phyloP scores from a whole-genome alignment of 192 early-diverging fungal species.

The Backusella mclennaniae region DNA sequence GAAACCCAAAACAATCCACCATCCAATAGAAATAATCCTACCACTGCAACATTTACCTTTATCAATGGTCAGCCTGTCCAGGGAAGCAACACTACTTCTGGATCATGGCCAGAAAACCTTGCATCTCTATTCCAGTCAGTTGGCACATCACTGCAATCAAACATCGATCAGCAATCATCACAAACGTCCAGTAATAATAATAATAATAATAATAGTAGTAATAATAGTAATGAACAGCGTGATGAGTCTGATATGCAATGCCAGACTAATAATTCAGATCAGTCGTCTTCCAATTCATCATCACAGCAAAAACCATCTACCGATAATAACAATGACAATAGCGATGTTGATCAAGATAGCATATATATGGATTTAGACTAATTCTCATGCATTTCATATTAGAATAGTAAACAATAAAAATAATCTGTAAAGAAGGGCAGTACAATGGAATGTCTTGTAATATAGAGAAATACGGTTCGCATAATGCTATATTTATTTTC shows the following conservation, averaged over 20 bases:
- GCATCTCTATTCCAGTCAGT: background rate
- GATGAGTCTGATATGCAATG: background rate
- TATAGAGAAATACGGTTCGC: too few species aligned
- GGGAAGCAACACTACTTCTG: background rate
- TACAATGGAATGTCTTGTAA: too few species aligned
- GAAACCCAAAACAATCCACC: background rate
- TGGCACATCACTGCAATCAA: background rate
- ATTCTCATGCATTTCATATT: background rate
- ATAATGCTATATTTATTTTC: background rate
- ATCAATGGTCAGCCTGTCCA: background rate
- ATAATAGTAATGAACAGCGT: background rate
- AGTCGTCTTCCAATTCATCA: background rate
- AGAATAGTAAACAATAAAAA: background rate
- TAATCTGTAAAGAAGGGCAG: background rate
- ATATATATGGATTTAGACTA: background rate
- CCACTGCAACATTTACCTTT: background rate
- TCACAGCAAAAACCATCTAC: background rate
- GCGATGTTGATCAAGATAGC: background rate
- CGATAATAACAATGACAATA: background rate
- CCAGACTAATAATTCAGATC: background rate
- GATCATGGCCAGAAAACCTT: background rate
- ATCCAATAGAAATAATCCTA: background rate
- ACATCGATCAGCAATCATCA: background rate
- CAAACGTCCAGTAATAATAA: background rate
- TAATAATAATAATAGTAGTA: background rate